Percentiles rank a stretch among this genome's conserved stretches.
phyloP scores from a whole-genome alignment of 1,139 yeast genomes.

The Debaryomycetaceae sp. region DNA sequence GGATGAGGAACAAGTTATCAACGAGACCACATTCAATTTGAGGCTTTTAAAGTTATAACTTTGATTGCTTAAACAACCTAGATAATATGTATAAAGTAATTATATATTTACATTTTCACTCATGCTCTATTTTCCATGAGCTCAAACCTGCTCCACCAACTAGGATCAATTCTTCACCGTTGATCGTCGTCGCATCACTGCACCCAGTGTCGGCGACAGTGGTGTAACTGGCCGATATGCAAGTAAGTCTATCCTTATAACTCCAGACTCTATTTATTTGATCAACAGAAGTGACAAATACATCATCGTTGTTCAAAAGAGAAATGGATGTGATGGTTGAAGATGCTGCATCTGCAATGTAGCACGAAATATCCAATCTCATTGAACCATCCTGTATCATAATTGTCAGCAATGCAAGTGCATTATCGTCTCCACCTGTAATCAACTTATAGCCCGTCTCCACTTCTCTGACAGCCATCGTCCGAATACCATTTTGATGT shows the following conservation, averaged over 20 bases:
- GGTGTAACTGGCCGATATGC: slow-evolving; percentile 53
- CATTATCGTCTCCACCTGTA: slow-evolving; percentile 94
- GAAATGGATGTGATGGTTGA: slow-evolving; percentile 77
- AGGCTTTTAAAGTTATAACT: slow-evolving; percentile 64
- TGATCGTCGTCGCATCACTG: slow-evolving; percentile 35
- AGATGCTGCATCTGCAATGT: slow-evolving; percentile 64
- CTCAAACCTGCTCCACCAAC: slow-evolving; percentile 76
- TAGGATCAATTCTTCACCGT: slow-evolving; percentile 27
- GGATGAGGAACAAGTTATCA: slow-evolving; percentile 87
- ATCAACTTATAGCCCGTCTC: slow-evolving; percentile 30
- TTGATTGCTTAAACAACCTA: slow-evolving; percentile 1
- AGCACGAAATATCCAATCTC: slow-evolving; percentile 22
- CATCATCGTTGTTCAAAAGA: slow-evolving; percentile 14
- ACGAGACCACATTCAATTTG: slow-evolving; percentile 78
- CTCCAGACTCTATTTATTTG: slow-evolving; percentile 73
- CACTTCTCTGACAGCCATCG: slow-evolving; percentile 25
- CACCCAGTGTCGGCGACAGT: slow-evolving; percentile 92
- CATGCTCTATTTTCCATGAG: slow-evolving; percentile 32
- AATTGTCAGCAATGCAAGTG: slow-evolving; percentile 49
- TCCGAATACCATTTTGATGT: slow-evolving; percentile 84
- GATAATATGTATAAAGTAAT: background rate
- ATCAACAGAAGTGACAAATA: slow-evolving; percentile 68
- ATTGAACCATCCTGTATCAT: slow-evolving; percentile 13
- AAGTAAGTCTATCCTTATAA: slow-evolving; percentile 25
- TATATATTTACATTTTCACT: slow-evolving; percentile 5